phyloP scores from a whole-genome alignment of 1,284 basidiomycete species.

The Malassezia sp. region DNA sequence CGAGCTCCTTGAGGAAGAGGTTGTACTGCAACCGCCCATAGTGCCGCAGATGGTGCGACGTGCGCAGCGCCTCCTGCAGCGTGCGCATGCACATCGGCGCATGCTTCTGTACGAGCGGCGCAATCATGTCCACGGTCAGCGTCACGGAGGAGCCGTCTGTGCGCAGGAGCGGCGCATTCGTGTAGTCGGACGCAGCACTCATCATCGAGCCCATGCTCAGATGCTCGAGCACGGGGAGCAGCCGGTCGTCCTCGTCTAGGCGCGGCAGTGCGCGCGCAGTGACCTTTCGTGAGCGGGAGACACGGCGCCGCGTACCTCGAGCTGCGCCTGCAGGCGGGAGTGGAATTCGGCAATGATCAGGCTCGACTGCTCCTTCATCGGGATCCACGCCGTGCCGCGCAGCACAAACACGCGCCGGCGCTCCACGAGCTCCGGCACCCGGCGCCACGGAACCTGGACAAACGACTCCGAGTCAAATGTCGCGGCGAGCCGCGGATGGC shows the following conservation, averaged over 20 bases:
- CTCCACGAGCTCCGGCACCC: conserved; percentile 82
- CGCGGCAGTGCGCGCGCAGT: conserved; percentile 80
- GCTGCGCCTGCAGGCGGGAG: conserved; percentile 59
- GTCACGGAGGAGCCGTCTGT: conserved; percentile 52
- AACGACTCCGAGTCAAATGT: conserved; percentile 54
- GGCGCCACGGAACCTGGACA: conserved; percentile 73
- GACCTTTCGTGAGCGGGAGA: no score
- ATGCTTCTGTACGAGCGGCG: conserved; percentile 72
- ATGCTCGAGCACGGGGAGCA: conserved; percentile 81
- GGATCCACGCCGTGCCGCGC: conserved; percentile 81
- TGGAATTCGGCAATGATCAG: conserved; percentile 83
- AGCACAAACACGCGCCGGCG: conserved; percentile 69
- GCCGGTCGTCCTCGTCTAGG: conserved; percentile 87
- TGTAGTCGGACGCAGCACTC: conserved; percentile 75
- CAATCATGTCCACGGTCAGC: conserved; percentile 86
- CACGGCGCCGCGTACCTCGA: no score
- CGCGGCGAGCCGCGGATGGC: conserved; percentile 28
- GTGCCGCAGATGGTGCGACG: conserved; percentile 81
- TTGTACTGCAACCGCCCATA: conserved; percentile 83
- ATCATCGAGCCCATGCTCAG: conserved; percentile 87
- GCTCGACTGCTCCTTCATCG: conserved; percentile 66
- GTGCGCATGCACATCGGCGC: conserved; percentile 94
- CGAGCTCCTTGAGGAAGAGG: conserved; percentile 78
- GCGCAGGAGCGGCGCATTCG: conserved; percentile 46
- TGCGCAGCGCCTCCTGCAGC: conserved; percentile 66